A percentile compares a stretch with the other conserved stretches of the same genome.
These are phyloP conservation scores for Oldenlandia corymbosa DNA, from an alignment of 257 asterid genomes.

Conservation along the genomic window DNA sequence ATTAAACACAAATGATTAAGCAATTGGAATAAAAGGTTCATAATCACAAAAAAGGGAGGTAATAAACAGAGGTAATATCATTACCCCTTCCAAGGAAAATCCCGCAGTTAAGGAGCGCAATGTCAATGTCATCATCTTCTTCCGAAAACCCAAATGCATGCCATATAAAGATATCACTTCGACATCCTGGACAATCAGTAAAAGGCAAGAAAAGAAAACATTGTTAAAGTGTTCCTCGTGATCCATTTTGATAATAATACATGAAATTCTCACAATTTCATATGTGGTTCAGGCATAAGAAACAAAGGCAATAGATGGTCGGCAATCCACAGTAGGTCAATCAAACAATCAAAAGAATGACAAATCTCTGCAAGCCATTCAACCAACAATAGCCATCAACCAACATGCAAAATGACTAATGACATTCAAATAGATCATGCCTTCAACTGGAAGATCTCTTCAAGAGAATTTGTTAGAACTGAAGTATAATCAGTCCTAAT, in stretches of 20 bases:
- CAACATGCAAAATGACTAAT: background rate
- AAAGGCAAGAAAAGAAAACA: slow-evolving; percentile 20
- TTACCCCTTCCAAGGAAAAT: slow-evolving; percentile 67
- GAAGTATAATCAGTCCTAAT: background rate
- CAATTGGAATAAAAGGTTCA: background rate
- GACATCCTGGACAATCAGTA: slow-evolving; percentile 44
- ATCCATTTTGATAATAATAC: background rate
- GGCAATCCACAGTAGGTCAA: background rate
- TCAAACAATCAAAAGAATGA: no score
- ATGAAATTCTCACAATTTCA: background rate
- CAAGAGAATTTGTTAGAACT: background rate
- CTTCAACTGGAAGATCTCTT: background rate
- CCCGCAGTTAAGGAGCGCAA: slow-evolving; percentile 44
- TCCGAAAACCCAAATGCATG: slow-evolving; percentile 50
- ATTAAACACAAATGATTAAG: slow-evolving; percentile 22
- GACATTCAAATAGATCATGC: background rate
- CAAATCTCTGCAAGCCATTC: no score
- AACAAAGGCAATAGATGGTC: background rate
- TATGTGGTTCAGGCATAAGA: background rate
- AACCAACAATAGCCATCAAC: no score
- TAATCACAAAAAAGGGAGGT: background rate
- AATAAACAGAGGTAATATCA: slow-evolving; percentile 5
- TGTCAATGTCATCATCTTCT: slow-evolving; percentile 41
- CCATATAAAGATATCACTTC: slow-evolving; percentile 44
- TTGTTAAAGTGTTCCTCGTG: slow-evolving; percentile 8